Evolutionary conservation across 2,329 filamentous ascomycete genomes (phyloP).

Genomic region (Talaromyces sp.): DNA sequence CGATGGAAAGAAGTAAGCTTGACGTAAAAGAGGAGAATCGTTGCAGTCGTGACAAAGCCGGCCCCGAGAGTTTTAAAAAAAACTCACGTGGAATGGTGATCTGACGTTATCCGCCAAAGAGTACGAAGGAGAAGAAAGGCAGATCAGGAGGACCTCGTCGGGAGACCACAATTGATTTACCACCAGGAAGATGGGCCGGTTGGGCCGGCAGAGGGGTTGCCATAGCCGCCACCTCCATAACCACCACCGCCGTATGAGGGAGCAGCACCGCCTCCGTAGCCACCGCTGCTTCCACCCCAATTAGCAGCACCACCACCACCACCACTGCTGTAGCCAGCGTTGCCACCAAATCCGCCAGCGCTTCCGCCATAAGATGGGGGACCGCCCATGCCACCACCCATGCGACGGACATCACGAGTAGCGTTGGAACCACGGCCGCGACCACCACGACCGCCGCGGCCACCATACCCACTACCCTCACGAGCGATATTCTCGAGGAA

Average conservation of each 20-base stretch:
- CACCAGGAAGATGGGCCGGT: slow-evolving; percentile 52
- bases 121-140: slow-evolving; percentile 31
- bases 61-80: slow-evolving; percentile 29
- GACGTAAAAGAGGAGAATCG: slow-evolving; percentile 31
- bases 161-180: slow-evolving; percentile 44
- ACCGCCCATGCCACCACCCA: slow-evolving; percentile 43
- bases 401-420: slow-evolving; percentile 88
- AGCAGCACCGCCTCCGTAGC: slow-evolving; percentile 23
- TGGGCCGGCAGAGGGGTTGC: slow-evolving; percentile 46
- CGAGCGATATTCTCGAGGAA: slow-evolving; percentile 98
- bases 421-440: slow-evolving; percentile 60
- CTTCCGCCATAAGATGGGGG: slow-evolving; percentile 36
- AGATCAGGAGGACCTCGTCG: slow-evolving; percentile 38
- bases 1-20: slow-evolving; percentile 23
- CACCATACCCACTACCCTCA: slow-evolving; percentile 78
- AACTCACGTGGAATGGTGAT: slow-evolving; percentile 32
- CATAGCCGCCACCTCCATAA: slow-evolving; percentile 40
- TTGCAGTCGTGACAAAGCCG: slow-evolving; percentile 46
- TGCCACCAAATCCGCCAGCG: slow-evolving; percentile 26
- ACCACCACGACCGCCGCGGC: slow-evolving; percentile 69
- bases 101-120: slow-evolving; percentile 40
- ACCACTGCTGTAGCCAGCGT: slow-evolving; percentile 26
- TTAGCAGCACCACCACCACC: slow-evolving; percentile 26
- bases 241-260: slow-evolving; percentile 28
- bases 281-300: slow-evolving; percentile 24